A percentile compares a stretch with the other conserved stretches of the same genome.
Conservation (phyloP, 2,329 filamentous ascomycete genomes). For the Fusarium brachygibbosum region DNA sequence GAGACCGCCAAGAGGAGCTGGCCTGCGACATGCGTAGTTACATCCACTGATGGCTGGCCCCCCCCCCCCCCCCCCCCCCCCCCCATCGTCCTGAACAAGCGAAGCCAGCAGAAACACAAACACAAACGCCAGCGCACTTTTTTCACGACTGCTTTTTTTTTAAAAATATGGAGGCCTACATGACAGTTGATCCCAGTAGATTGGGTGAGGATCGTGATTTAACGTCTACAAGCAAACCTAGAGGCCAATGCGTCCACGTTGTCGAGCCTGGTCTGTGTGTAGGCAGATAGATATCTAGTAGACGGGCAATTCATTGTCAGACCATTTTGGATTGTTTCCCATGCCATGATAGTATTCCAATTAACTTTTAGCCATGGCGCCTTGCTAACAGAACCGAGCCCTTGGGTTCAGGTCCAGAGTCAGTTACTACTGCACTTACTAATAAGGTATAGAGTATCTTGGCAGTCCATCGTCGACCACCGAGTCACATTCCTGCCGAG, state of each 20-base stretch:
- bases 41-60: not conserved
- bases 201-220: conserved; percentile 9
- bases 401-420: conserved; percentile 28
- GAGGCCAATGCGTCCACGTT: conserved; percentile 31
- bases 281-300: not conserved
- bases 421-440: not conserved
- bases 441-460: not conserved
- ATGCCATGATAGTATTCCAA: conserved; percentile 13
- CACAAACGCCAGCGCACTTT: conserved; percentile 18
- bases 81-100: conserved; percentile 26
- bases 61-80: too few species aligned
- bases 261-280: conserved; percentile 19
- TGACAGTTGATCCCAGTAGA: not conserved
- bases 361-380: conserved; percentile 21
- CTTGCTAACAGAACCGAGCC: conserved; percentile 20
- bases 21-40: conserved; percentile 34
- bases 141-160: conserved; percentile 8
- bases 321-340: conserved; percentile 8
- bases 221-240: not conserved
- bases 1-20: conserved; percentile 33
- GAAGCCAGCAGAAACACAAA: conserved; percentile 39
- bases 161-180: not conserved
- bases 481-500: conserved; percentile 36
- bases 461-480: conserved; percentile 14
- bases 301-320: conserved; percentile 1